Conservation (phyloP, 208 protist genomes). For the Trypanosoma avium region DNA sequence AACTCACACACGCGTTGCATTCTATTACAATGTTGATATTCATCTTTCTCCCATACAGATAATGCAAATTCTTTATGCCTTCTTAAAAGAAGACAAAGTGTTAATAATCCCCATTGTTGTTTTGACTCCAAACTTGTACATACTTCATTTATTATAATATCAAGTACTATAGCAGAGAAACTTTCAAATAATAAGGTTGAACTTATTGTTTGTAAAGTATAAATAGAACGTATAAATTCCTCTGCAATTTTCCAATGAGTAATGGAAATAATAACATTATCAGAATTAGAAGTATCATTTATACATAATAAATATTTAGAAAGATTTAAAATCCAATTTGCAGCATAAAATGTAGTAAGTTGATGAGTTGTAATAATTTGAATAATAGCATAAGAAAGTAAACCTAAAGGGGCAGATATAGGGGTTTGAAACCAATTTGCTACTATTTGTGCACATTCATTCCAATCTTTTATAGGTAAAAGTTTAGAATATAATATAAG, state of each 20-base stretch:
- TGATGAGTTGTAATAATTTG: constrained; percentile 20
- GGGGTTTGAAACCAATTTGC: constrained; percentile 24
- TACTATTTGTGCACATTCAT: constrained; percentile 18
- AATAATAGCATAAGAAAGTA: constrained; percentile 17
- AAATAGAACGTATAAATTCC: constrained; percentile 18
- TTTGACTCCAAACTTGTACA: neutral
- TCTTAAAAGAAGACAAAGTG: constrained; percentile 27
- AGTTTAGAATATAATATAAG: constrained; percentile 43
- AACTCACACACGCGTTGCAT: constrained; percentile 18
- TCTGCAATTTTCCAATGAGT: constrained; percentile 18
- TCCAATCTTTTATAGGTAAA: constrained; percentile 25
- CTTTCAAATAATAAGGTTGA: constrained; percentile 2
- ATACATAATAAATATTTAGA: constrained; percentile 5
- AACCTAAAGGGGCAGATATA: neutral
- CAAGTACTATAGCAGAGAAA: constrained; percentile 27
- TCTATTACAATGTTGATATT: constrained; percentile 2
- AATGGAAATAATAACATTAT: neutral
- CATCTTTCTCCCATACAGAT: constrained; percentile 10
- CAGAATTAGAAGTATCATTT: neutral
- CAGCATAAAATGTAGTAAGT: constrained; percentile 16
- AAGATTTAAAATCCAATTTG: constrained; percentile 18
- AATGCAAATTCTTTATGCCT: constrained; percentile 19
- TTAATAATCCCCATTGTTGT: constrained; percentile 8
- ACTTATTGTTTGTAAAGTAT: constrained; percentile 7
- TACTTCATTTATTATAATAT: constrained; percentile 1